A percentile compares a stretch with the other conserved stretches of the same genome.
Evolutionary conservation across 352 stramenopile genomes (phyloP).

Genomic region (Phytophthora cactorum): DNA sequence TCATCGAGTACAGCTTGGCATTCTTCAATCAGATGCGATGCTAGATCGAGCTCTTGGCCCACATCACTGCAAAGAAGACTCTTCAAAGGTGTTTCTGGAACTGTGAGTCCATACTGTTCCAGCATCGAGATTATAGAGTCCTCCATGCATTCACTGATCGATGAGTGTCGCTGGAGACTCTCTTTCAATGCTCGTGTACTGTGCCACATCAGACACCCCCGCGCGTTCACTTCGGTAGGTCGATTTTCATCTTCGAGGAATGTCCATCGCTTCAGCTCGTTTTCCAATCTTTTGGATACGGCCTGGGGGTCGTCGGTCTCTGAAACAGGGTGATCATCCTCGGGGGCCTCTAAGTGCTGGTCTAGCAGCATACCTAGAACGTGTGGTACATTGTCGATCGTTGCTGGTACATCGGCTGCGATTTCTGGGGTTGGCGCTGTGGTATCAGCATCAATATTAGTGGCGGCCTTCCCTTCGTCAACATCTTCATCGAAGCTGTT

Average conservation of each 20-base stretch:
- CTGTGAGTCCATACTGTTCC: constrained; percentile 36
- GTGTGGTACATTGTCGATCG: background rate
- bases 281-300: constrained; percentile 27
- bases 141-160: constrained; percentile 28
- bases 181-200: constrained; percentile 14
- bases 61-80: constrained; percentile 33
- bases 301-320: constrained; percentile 9
- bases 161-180: constrained; percentile 17
- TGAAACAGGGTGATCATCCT: constrained; percentile 11
- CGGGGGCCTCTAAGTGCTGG: background rate
- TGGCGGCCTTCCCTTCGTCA: constrained; percentile 17
- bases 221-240: constrained; percentile 21
- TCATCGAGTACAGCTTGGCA: constrained; percentile 24
- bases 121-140: constrained; percentile 41
- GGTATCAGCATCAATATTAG: constrained; percentile 1
- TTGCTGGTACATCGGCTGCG: background rate
- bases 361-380: constrained; percentile 5
- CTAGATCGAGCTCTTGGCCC: constrained; percentile 33
- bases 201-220: constrained; percentile 29
- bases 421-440: background rate
- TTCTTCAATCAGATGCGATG: constrained; percentile 22
- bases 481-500: constrained; percentile 62
- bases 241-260: constrained; percentile 33
- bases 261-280: constrained; percentile 36
- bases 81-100: constrained; percentile 21